Percentiles rank a stretch among this genome's conserved stretches.
Conservation (phyloP, 768 basidiomycete genomes). For the Suillus americanus region DNA sequence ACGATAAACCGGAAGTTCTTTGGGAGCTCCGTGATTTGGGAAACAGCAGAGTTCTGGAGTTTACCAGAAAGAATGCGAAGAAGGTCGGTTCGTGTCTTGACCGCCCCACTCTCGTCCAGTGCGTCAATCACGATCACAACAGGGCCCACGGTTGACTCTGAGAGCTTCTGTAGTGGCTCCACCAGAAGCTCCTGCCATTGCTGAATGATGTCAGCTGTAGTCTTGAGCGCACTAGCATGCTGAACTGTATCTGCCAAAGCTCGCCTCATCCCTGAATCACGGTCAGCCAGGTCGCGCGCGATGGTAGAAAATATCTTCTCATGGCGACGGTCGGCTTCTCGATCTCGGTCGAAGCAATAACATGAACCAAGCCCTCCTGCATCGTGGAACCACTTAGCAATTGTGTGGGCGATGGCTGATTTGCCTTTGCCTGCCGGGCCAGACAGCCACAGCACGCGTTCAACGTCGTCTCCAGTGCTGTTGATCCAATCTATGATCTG, state of each 20-base stretch:
- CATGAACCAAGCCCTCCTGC: neutral
- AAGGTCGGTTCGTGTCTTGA: slow-evolving; percentile 7
- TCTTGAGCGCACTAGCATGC: neutral
- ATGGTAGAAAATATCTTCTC: slow-evolving; percentile 14
- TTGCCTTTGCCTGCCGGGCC: neutral
- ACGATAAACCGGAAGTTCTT: slow-evolving; percentile 7
- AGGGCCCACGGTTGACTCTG: slow-evolving; percentile 13
- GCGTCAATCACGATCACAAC: slow-evolving; percentile 27
- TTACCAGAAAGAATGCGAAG: slow-evolving; percentile 10
- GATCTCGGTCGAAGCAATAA: slow-evolving; percentile 5
- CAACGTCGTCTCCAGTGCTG: slow-evolving; percentile 2
- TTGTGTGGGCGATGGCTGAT: slow-evolving; percentile 10
- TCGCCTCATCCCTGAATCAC: neutral
- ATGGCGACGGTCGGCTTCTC: slow-evolving; percentile 6
- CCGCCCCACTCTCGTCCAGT: slow-evolving; percentile 15
- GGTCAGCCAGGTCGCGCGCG: slow-evolving; percentile 3
- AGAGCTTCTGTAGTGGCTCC: slow-evolving; percentile 6
- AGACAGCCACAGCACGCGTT: neutral
- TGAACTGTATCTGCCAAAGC: neutral
- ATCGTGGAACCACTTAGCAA: slow-evolving; percentile 10
- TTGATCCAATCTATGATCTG: slow-evolving; percentile 26
- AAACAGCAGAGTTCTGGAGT: neutral
- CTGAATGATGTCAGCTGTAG: neutral
- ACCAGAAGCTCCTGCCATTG: slow-evolving; percentile 21
- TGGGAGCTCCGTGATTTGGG: slow-evolving; percentile 4